These are phyloP conservation scores for Piromyces finnis DNA, from an alignment of 192 early-diverging fungal species.

Conservation along the genomic window DNA sequence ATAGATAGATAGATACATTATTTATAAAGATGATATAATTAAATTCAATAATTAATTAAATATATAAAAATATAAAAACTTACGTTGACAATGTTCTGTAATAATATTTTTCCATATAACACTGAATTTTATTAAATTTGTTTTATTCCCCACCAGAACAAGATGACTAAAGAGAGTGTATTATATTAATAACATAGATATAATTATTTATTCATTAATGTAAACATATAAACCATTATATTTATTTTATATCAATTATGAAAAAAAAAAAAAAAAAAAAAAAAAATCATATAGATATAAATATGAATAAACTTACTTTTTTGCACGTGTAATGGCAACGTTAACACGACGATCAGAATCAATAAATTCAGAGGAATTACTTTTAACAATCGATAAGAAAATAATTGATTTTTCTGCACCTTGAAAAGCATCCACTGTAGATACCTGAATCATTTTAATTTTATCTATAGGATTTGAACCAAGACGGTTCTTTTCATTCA, in stretches of 20 bases:
- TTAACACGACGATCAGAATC: conserved; percentile 49
- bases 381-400: conserved; percentile 45
- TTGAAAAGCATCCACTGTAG: conserved; percentile 39
- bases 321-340: conserved; percentile 55
- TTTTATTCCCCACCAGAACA: neutral
- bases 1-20: too few relatives aligned
- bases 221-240: too few relatives aligned
- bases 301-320: too few relatives aligned
- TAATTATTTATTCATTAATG: too few relatives aligned
- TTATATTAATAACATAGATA: too few relatives aligned
- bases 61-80: too few relatives aligned
- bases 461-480: neutral
- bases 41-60: too few relatives aligned
- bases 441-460: conserved; percentile 12
- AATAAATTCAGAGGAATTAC: conserved; percentile 33
- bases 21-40: too few relatives aligned
- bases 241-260: neutral
- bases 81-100: neutral
- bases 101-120: neutral
- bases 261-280: too few relatives aligned
- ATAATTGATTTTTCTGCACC: conserved; percentile 65
- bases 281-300: too few relatives aligned
- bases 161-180: neutral
- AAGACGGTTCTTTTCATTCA: neutral
- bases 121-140: neutral